phyloP scores from a whole-genome alignment of 2,329 filamentous ascomycete genomes.

The Sclerotinia trifoliorum region DNA sequence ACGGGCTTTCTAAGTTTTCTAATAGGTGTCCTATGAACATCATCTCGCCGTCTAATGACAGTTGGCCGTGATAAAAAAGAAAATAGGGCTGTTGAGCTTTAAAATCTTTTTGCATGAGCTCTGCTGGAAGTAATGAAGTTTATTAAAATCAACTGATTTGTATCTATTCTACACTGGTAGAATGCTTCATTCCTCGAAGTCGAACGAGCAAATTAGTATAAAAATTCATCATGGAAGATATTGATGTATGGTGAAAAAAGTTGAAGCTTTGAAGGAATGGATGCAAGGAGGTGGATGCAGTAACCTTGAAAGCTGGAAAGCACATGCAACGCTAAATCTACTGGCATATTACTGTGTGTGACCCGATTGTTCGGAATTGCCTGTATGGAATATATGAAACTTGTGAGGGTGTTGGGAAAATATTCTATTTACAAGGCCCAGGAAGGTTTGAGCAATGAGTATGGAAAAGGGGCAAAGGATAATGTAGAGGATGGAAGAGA shows the following conservation, averaged over 20 bases:
- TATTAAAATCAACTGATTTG: background rate
- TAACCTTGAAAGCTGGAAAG: constrained; percentile 16
- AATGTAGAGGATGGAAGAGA: background rate
- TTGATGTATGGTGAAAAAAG: background rate
- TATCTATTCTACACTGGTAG: background rate
- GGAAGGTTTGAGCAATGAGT: background rate
- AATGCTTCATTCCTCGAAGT: background rate
- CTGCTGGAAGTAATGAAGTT: background rate
- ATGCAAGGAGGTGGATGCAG: constrained; percentile 11
- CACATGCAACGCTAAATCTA: constrained; percentile 10
- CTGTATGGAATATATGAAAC: background rate
- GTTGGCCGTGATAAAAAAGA: constrained; percentile 11
- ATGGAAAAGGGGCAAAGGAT: background rate
- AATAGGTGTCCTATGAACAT: background rate
- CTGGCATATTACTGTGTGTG: background rate
- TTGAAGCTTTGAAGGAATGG: background rate
- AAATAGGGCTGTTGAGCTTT: background rate
- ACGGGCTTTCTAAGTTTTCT: background rate
- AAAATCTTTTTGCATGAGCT: background rate
- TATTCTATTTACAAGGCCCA: background rate
- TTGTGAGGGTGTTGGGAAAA: background rate
- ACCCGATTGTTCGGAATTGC: constrained; percentile 14
- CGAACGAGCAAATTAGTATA: background rate
- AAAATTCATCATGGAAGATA: background rate
- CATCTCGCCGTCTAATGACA: constrained; percentile 8